These are phyloP conservation scores for Thinopyrum elongatum DNA, from an alignment of 176 grass and related monocot genomes.

Conservation along the genomic window DNA sequence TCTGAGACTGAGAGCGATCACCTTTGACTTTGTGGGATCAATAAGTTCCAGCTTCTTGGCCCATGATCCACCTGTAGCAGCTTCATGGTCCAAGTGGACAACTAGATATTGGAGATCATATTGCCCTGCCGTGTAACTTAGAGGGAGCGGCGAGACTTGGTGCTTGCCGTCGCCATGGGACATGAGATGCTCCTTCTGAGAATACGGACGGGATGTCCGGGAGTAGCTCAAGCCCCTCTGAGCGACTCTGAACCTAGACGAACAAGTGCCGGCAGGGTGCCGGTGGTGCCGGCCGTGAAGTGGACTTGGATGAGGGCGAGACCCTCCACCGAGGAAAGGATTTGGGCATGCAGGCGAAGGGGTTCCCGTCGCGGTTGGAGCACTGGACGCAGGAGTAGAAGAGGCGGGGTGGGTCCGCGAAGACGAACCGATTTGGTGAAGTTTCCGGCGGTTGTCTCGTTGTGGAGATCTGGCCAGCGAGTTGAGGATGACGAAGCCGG, in stretches of 20 bases:
- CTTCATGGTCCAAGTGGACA: not conserved
- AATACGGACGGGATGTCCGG: not conserved
- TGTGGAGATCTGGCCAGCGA: not conserved
- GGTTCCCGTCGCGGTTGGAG: not conserved
- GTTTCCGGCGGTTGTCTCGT: not conserved
- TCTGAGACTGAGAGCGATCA: not conserved
- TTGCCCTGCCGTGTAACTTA: not conserved
- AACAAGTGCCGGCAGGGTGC: not conserved
- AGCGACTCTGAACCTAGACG: not conserved
- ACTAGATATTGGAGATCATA: not conserved
- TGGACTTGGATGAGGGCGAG: not conserved
- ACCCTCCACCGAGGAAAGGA: not conserved
- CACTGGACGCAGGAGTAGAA: not conserved
- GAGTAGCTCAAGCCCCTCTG: not conserved
- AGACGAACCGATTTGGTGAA: not conserved
- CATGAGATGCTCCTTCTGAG: not conserved
- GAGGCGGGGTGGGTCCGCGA: not conserved
- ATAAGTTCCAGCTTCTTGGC: not conserved
- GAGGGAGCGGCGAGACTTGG: not conserved
- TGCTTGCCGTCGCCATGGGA: not conserved
- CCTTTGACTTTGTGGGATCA: not conserved
- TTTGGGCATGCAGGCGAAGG: not conserved
- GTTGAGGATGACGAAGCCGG: not conserved
- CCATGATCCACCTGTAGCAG: not conserved
- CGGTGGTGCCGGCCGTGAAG: not conserved